A percentile compares a stretch with the other conserved stretches of the same genome.
Evolutionary conservation across 805 yeast genomes (phyloP).

Genomic region (Cyberlindnera euphorbiae): DNA sequence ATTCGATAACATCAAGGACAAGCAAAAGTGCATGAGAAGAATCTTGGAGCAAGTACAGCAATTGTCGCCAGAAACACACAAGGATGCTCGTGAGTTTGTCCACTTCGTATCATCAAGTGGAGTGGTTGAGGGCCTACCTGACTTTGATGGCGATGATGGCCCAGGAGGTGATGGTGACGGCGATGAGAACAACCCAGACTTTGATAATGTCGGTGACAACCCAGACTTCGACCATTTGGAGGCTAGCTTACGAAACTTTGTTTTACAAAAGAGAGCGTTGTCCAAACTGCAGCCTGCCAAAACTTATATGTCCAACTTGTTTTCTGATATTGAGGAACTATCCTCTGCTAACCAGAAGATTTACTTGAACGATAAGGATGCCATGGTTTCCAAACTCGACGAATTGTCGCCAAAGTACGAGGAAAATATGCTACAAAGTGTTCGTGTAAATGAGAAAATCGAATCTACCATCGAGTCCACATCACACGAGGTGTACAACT

Average conservation of each 20-base stretch:
- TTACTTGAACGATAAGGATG: constrained; percentile 44
- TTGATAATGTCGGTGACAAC: constrained; percentile 25
- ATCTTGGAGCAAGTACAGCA: constrained; percentile 82
- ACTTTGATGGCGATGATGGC: constrained; percentile 32
- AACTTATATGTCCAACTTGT: constrained; percentile 69
- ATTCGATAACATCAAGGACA: constrained; percentile 81
- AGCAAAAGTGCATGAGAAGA: constrained; percentile 67
- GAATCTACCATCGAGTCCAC: constrained; percentile 60
- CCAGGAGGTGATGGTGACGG: constrained; percentile 37
- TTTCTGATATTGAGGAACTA: constrained; percentile 58
- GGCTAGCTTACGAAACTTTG: constrained; percentile 76
- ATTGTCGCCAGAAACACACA: constrained; percentile 86
- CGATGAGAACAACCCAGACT: constrained; percentile 26
- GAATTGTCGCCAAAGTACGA: constrained; percentile 63
- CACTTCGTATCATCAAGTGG: constrained; percentile 80
- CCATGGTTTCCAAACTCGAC: constrained; percentile 44
- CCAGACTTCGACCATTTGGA: constrained; percentile 83
- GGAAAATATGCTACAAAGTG: constrained; percentile 45
- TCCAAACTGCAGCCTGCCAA: constrained; percentile 92
- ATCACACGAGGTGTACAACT: constrained; percentile 53
- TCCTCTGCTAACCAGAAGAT: constrained; percentile 59
- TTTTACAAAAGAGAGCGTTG: constrained; percentile 80
- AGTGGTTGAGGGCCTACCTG: constrained; percentile 34
- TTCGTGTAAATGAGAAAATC: constrained; percentile 51
- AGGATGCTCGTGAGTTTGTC: constrained; percentile 84